phyloP scores from a whole-genome alignment of 2,329 filamentous ascomycete genomes.

The Pseudogymnoascus pannorum region DNA sequence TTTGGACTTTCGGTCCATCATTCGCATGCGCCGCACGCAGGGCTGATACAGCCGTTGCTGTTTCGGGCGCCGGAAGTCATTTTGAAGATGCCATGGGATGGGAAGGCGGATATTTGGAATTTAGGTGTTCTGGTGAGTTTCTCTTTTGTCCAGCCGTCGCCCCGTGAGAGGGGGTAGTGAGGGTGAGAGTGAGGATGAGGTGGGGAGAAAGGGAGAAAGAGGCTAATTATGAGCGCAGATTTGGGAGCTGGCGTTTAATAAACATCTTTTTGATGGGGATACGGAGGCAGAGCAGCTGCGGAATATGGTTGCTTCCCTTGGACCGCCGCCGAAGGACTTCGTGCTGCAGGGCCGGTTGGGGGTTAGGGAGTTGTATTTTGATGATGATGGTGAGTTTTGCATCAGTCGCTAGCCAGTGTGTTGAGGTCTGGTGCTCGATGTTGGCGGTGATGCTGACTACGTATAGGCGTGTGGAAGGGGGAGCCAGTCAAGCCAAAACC shows the following conservation, averaged over 20 bases:
- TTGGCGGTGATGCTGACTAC: neutral
- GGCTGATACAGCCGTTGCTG: neutral
- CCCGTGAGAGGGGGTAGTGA: neutral
- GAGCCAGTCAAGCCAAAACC: conserved; percentile 8
- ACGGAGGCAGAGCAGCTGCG: conserved; percentile 32
- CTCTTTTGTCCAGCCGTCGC: no score
- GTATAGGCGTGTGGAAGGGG: conserved; percentile 11
- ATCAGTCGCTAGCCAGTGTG: no score
- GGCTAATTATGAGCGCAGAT: neutral
- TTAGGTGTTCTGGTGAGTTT: conserved; percentile 22
- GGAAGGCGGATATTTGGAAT: conserved; percentile 25
- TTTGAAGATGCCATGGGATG: conserved; percentile 16
- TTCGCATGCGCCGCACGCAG: neutral
- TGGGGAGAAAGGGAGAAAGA: neutral
- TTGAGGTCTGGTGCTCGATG: no score
- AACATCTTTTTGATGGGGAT: conserved; percentile 1
- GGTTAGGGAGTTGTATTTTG: conserved; percentile 9
- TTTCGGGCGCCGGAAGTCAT: conserved; percentile 21
- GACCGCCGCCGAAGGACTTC: conserved; percentile 31
- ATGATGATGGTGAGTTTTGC: conserved; percentile 11
- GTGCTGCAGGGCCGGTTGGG: neutral
- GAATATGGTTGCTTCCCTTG: conserved; percentile 36
- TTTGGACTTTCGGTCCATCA: neutral
- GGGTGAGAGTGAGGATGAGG: neutral
- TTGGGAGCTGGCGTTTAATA: conserved; percentile 9